phyloP scores from a whole-genome alignment of 305 asterid genomes.

The Striga hermonthica region DNA sequence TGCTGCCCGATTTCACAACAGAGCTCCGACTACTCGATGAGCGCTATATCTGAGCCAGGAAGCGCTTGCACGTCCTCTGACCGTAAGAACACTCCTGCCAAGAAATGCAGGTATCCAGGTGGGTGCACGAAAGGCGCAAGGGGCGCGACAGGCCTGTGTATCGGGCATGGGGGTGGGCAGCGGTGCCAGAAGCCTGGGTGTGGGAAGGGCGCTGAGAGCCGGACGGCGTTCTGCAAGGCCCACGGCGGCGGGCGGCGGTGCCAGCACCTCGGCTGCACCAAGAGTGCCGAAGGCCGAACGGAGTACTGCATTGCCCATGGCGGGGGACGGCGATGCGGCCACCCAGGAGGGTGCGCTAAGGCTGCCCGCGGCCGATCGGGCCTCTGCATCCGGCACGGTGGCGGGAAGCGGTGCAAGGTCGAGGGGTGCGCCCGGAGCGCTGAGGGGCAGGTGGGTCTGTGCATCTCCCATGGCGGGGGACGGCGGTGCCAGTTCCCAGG shows the following conservation, averaged over 20 bases:
- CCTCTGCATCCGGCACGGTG: slow-evolving; percentile 89
- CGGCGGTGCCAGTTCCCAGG: slow-evolving; percentile 62
- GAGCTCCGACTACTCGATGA: slow-evolving; percentile 63
- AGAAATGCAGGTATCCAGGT: slow-evolving; percentile 53
- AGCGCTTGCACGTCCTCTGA: slow-evolving; percentile 51
- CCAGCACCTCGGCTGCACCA: slow-evolving; percentile 81
- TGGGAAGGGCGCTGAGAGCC: slow-evolving; percentile 85
- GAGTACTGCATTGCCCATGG: slow-evolving; percentile 92
- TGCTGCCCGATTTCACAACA: slow-evolving; percentile 47
- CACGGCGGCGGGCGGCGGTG: slow-evolving; percentile 96
- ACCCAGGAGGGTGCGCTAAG: slow-evolving; percentile 60
- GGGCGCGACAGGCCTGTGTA: slow-evolving; percentile 82
- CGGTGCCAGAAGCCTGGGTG: slow-evolving; percentile 90
- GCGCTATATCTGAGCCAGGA: slow-evolving; percentile 62
- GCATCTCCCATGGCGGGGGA: slow-evolving; percentile 96
- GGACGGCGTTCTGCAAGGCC: slow-evolving; percentile 86
- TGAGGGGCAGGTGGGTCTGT: slow-evolving; percentile 82
- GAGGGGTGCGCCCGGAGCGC: slow-evolving; percentile 87
- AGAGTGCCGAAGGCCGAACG: slow-evolving; percentile 85
- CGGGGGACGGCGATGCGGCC: slow-evolving; percentile 78
- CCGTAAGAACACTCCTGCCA: slow-evolving; percentile 45
- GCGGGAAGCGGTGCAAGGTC: slow-evolving; percentile 84
- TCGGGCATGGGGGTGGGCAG: slow-evolving; percentile 93
- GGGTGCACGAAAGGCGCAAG: slow-evolving; percentile 85
- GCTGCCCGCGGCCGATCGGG: slow-evolving; percentile 95